Evolutionary conservation across 2,329 filamentous ascomycete genomes (phyloP), one percentile per base, ranked within the genome.

Genomic region (Pyrenophora teres): DNA sequence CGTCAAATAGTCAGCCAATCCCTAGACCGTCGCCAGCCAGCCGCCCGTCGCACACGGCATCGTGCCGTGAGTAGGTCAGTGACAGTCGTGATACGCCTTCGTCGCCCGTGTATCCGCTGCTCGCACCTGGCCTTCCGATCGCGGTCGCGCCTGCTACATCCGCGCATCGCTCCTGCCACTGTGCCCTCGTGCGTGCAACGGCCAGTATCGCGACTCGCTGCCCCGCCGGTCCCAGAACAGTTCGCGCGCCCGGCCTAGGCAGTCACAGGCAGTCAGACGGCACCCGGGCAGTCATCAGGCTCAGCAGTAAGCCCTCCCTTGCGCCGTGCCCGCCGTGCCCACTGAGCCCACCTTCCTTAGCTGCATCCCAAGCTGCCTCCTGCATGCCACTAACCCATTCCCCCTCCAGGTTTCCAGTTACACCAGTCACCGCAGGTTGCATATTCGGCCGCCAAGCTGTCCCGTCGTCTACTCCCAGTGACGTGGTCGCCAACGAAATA

Each of bases 401-500:
- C 42, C 56, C 50, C 44, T 52, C 57, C 64, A 68, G 65, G 53
- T 65, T 38, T 56, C 50, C 37, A 54, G 69, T 73, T 60, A 64
- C 68, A 71, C 69, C 49, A 52, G 32, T 52, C 38, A 44, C 54
- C 61, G 67, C 68, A 65, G 50, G 33, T 38, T 62, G 65, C 68
- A 71, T 67, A 69, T 60, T 64, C 57, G 69, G 68, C 64, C 68
- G 60, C 64, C 64, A 68, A 64, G 65, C 60, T 52, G 63, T 60
- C 56, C 55, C 62, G 62, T 57, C 54, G 50, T 59, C 60, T 60
- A 30, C 51, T 51, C 59, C 49, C 64, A 65, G 68, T 74, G 71
- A 74, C 71, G 71, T 74, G 71, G 68, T 66, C 65, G 71, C 71
- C 70, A 73, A 65, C 70, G 69, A 71, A 74, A 72, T 67, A 68